Percentiles rank a stretch among this genome's conserved stretches.
phyloP scores from a whole-genome alignment of 2,329 filamentous ascomycete species.

The Penicillium capsulatum region DNA sequence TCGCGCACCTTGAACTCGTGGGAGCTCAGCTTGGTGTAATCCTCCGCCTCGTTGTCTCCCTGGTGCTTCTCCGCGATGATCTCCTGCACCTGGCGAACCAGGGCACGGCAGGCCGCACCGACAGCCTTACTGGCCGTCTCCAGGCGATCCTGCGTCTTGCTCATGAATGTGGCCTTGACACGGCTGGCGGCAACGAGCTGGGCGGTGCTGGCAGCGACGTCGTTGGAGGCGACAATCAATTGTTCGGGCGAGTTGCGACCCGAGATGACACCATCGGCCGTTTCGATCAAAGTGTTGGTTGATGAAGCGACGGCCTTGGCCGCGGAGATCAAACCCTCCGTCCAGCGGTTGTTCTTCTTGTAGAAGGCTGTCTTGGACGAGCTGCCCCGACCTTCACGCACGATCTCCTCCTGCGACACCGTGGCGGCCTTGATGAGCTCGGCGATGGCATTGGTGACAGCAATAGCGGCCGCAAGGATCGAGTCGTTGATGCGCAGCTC shows the following conservation, averaged over 20 bases:
- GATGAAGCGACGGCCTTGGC: slow-evolving; percentile 92
- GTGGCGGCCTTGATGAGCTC: slow-evolving; percentile 94
- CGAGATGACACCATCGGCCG: slow-evolving; percentile 89
- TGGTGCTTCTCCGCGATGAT: slow-evolving; percentile 85
- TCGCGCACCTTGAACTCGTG: slow-evolving; percentile 98
- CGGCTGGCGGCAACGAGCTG: slow-evolving; percentile 93
- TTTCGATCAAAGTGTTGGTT: slow-evolving; percentile 96
- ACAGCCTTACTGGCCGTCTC: slow-evolving; percentile 92
- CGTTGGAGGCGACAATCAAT: slow-evolving; percentile 94
- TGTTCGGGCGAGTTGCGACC: slow-evolving; percentile 92
- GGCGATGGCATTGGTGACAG: slow-evolving; percentile 89
- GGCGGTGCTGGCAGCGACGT: slow-evolving; percentile 91
- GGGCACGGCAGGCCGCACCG: slow-evolving; percentile 75
- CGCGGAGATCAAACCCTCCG: slow-evolving; percentile 92
- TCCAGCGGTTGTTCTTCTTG: slow-evolving; percentile 99
- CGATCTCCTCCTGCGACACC: slow-evolving; percentile 90
- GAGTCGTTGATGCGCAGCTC: slow-evolving; percentile 94
- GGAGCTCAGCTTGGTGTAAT: slow-evolving; percentile 81
- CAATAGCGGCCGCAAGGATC: slow-evolving; percentile 86
- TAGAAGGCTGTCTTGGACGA: slow-evolving; percentile 92
- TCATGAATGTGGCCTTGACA: slow-evolving; percentile 98
- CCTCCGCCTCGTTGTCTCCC: slow-evolving; percentile 72
- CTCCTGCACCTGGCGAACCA: slow-evolving; percentile 89
- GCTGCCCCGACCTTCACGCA: slow-evolving; percentile 82
- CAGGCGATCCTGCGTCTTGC: slow-evolving; percentile 86